Conservation (phyloP, 2,329 filamentous ascomycete species). For the Penicillium palitans region DNA sequence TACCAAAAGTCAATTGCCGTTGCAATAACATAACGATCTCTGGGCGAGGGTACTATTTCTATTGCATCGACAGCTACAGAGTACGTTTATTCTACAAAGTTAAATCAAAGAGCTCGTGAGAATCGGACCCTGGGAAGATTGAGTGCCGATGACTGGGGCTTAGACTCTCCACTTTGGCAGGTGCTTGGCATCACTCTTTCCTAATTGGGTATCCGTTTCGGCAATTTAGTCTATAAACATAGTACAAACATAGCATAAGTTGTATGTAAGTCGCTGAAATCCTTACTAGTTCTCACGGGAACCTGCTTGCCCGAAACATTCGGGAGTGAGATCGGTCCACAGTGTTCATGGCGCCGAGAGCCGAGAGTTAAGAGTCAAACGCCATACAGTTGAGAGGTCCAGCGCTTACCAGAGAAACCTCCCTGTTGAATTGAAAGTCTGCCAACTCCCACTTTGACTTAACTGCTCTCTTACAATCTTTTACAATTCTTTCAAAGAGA, state of each 20-base stretch:
- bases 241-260: background rate
- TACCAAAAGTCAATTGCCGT: too few relatives aligned
- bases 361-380: too few relatives aligned
- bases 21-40: background rate
- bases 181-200: conserved; percentile 5
- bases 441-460: background rate
- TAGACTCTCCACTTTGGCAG: background rate
- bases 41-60: too few relatives aligned
- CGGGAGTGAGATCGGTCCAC: background rate
- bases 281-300: background rate
- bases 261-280: too few relatives aligned
- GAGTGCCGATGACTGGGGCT: background rate
- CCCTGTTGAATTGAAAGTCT: background rate
- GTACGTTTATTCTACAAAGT: too few relatives aligned
- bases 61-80: too few relatives aligned
- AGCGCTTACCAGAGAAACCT: background rate
- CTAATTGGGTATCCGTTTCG: conserved; percentile 18
- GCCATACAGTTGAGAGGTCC: background rate
- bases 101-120: conserved; percentile 4
- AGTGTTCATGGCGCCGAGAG: background rate
- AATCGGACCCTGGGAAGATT: background rate
- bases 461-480: background rate
- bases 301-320: background rate
- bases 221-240: background rate
- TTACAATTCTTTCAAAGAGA: background rate